Evolutionary conservation across 768 basidiomycete genomes (phyloP).

Genomic region (Rhizopogon vesiculosus): DNA sequence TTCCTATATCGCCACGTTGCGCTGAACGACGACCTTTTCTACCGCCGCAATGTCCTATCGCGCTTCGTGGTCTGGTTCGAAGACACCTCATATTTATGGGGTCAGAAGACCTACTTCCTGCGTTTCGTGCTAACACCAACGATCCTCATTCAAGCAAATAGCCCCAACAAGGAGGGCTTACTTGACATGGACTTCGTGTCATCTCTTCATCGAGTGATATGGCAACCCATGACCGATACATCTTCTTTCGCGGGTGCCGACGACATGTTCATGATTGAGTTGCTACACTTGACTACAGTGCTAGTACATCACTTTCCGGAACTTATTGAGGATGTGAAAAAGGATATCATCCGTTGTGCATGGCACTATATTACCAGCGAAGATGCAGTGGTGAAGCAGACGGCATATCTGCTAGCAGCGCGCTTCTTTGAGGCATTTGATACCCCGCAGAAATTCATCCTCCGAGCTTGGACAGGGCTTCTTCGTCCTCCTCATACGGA

Average conservation of each 20-base stretch:
- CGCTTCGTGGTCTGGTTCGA: conserved; percentile 87
- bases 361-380: conserved; percentile 86
- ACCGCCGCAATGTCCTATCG: conserved; percentile 77
- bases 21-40: conserved; percentile 57
- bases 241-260: conserved; percentile 54
- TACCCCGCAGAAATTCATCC: conserved; percentile 85
- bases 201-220: conserved; percentile 68
- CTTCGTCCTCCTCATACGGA: conserved; percentile 81
- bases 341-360: conserved; percentile 90
- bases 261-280: conserved; percentile 87
- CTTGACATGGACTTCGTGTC: conserved; percentile 69
- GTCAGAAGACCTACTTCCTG: conserved; percentile 75
- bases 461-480: conserved; percentile 87
- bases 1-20: conserved; percentile 89
- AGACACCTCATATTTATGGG: conserved; percentile 54
- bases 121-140: conserved; percentile 87
- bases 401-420: conserved; percentile 85
- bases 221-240: conserved; percentile 70
- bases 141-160: conserved; percentile 70
- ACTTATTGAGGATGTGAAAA: conserved; percentile 78
- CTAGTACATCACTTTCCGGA: conserved; percentile 81
- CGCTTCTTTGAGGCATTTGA: conserved; percentile 89
- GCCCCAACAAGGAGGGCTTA: conserved; percentile 50
- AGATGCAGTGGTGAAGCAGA: conserved; percentile 90
- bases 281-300: conserved; percentile 83